A percentile compares a stretch with the other conserved stretches of the same genome.
phyloP scores from a whole-genome alignment of 2,329 filamentous ascomycete genomes.

The Didymella sp. region DNA sequence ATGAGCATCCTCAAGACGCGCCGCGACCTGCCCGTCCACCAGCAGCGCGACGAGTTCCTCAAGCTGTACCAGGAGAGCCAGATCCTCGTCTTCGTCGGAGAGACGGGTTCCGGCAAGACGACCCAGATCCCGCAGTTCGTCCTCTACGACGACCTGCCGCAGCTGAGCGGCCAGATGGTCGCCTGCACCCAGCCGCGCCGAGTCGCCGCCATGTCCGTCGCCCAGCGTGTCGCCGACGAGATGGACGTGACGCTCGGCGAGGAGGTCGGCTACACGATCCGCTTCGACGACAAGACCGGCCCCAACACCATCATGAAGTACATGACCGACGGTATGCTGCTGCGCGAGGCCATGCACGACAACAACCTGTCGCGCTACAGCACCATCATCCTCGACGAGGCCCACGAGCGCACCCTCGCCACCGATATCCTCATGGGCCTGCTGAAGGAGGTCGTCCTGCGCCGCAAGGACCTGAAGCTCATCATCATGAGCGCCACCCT shows the following conservation, averaged over 20 bases:
- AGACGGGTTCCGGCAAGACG: slow-evolving; percentile 99
- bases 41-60: slow-evolving; percentile 93
- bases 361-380: slow-evolving; percentile 89
- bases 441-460: slow-evolving; percentile 89
- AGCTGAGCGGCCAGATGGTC: slow-evolving; percentile 84
- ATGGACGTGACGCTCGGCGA: slow-evolving; percentile 89
- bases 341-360: slow-evolving; percentile 92
- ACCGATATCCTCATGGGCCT: slow-evolving; percentile 95
- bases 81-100: slow-evolving; percentile 97
- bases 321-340: slow-evolving; percentile 99
- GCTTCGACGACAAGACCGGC: slow-evolving; percentile 93
- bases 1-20: slow-evolving; percentile 86
- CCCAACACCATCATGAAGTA: slow-evolving; percentile 95
- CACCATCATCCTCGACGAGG: slow-evolving; percentile 97
- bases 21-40: slow-evolving; percentile 86
- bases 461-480: slow-evolving; percentile 85
- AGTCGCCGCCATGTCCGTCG: slow-evolving; percentile 97
- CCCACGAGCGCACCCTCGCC: slow-evolving; percentile 94
- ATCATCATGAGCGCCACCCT: slow-evolving; percentile 97
- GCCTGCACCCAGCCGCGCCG: slow-evolving; percentile 97
- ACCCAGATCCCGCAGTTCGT: slow-evolving; percentile 99
- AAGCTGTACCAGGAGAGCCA: slow-evolving; percentile 91
- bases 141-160: slow-evolving; percentile 93
- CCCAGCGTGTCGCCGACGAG: slow-evolving; percentile 95
- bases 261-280: slow-evolving; percentile 96